Conservation (phyloP, 139 green algal species). For the Volvox reticuliferus region DNA sequence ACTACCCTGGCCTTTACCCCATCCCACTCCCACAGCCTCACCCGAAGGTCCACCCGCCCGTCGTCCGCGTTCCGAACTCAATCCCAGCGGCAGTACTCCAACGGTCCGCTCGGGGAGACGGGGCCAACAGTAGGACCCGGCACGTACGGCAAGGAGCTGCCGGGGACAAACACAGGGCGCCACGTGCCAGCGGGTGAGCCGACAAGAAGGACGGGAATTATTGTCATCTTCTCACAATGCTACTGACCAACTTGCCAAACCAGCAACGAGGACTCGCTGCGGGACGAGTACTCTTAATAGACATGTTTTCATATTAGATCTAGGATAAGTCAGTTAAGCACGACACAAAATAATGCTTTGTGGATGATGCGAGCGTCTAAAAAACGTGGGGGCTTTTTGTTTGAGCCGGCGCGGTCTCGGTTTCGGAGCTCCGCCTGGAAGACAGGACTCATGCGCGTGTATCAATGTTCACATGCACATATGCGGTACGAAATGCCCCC, state of each 20-base stretch:
- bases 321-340: no score
- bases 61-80: slow-evolving; percentile 15
- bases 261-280: no score
- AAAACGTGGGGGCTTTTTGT: no score
- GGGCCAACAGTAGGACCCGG: slow-evolving; percentile 23
- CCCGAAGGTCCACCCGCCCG: not conserved
- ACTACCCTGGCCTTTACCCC: not conserved
- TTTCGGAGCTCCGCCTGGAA: no score
- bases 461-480: not conserved
- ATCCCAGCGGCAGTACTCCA: not conserved
- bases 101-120: not conserved
- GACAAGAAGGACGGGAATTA: not conserved
- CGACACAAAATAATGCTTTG: no score
- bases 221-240: no score
- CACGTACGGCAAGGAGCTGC: not conserved
- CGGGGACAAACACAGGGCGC: not conserved
- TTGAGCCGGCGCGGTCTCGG: no score
- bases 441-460: not conserved
- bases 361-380: no score
- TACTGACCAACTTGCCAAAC: no score
- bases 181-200: slow-evolving; percentile 29
- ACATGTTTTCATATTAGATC: no score
- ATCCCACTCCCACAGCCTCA: slow-evolving; percentile 7
- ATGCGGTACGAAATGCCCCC: not conserved
- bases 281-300: no score